These are phyloP conservation scores for Amaranthus tricolor DNA, from an alignment of 179 eudicot genomes.

Conservation along the genomic window DNA sequence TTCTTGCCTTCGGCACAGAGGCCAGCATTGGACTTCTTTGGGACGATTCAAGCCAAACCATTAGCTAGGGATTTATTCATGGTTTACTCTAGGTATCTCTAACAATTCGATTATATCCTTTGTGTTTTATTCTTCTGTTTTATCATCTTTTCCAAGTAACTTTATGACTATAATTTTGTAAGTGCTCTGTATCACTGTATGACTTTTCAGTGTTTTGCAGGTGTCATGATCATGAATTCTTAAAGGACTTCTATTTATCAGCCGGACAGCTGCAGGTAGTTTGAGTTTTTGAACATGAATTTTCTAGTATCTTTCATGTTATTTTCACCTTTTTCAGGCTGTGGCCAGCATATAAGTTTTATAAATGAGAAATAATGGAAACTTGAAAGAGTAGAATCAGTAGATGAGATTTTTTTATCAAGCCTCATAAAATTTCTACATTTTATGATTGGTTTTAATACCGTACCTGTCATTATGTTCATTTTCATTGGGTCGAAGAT, in stretches of 20 bases:
- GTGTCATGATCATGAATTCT: slow-evolving; percentile 80
- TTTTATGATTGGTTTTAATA: neutral
- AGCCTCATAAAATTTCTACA: neutral
- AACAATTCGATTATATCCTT: neutral
- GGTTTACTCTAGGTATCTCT: slow-evolving; percentile 63
- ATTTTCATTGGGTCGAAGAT: neutral
- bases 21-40: slow-evolving; percentile 76
- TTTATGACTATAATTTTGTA: neutral
- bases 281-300: slow-evolving; percentile 8
- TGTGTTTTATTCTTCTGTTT: neutral
- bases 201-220: slow-evolving; percentile 33
- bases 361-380: neutral
- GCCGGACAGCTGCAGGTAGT: slow-evolving; percentile 84
- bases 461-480: neutral
- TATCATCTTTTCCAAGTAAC: slow-evolving; percentile 4
- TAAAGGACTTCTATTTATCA: slow-evolving; percentile 84
- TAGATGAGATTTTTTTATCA: neutral
- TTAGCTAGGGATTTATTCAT: slow-evolving; percentile 83
- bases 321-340: neutral
- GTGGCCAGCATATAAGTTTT: neutral
- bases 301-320: slow-evolving; percentile 2
- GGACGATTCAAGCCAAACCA: slow-evolving; percentile 78
- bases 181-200: slow-evolving; percentile 2
- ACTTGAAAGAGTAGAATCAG: neutral
- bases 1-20: slow-evolving; percentile 46